Conservation (phyloP, 805 yeast genomes). For the Kazachstania taianensis region DNA sequence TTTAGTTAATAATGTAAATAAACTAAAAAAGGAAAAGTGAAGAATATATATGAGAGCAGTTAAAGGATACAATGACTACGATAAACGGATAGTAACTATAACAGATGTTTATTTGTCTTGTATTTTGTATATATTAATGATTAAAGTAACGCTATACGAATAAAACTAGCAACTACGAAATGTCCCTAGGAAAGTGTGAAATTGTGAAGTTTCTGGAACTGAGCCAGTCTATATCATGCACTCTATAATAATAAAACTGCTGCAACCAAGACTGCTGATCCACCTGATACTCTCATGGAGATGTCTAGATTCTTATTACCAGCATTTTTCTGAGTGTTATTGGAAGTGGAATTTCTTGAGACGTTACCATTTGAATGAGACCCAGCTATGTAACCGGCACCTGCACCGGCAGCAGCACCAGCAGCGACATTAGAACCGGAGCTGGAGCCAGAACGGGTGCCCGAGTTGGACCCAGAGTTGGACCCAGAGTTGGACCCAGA, state of each 20-base stretch:
- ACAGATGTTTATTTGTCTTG: too few relatives aligned
- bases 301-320: constrained; percentile 2
- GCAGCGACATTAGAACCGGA: constrained; percentile 1
- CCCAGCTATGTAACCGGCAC: constrained; percentile 3
- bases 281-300: neutral
- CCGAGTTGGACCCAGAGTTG: constrained; percentile 1
- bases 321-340: constrained; percentile 2
- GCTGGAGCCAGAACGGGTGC: constrained; percentile 1
- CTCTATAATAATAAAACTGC: constrained; percentile 1
- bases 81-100: too few relatives aligned
- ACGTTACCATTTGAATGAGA: neutral
- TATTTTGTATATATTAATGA: too few relatives aligned
- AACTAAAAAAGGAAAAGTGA: too few relatives aligned
- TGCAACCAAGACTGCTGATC: constrained; percentile 1
- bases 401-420: constrained; percentile 6
- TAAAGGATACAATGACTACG: too few relatives aligned
- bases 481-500: constrained; percentile 2
- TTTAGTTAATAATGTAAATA: too few relatives aligned
- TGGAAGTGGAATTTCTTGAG: neutral
- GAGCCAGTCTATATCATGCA: too few relatives aligned
- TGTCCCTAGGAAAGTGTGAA: too few relatives aligned
- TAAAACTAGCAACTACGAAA: too few relatives aligned
- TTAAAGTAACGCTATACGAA: too few relatives aligned
- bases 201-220: too few relatives aligned
- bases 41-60: too few relatives aligned